phyloP scores from a whole-genome alignment of 768 basidiomycete genomes.

The Clitopilus passeckerianus region DNA sequence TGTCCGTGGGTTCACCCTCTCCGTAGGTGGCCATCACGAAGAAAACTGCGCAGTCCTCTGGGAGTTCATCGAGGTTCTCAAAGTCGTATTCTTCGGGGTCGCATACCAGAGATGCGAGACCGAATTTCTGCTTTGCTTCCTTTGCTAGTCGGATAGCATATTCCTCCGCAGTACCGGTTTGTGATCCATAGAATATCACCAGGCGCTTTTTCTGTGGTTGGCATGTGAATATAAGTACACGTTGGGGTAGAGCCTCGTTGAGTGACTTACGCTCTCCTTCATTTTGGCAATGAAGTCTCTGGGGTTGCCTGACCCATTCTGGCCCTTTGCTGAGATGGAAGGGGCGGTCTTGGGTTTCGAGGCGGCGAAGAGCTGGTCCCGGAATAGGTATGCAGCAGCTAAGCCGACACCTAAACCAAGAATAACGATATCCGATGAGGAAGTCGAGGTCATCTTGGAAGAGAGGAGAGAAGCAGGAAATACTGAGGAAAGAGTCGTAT shows the following conservation, averaged over 20 bases:
- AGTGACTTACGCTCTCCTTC: conserved; percentile 76
- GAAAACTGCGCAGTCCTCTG: conserved; percentile 83
- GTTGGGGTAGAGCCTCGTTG: neutral
- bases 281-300: conserved; percentile 93
- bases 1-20: conserved; percentile 98
- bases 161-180: conserved; percentile 98
- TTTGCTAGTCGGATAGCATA: conserved; percentile 97
- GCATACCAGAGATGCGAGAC: conserved; percentile 91
- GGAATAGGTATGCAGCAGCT: conserved; percentile 78
- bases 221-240: conserved; percentile 2
- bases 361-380: conserved; percentile 70
- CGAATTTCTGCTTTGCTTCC: conserved; percentile 95
- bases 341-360: conserved; percentile 59
- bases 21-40: conserved; percentile 99
- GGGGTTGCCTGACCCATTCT: conserved; percentile 80
- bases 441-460: conserved; percentile 50
- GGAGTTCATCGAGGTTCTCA: conserved; percentile 88
- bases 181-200: conserved; percentile 97
- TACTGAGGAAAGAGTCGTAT: conserved; percentile 34
- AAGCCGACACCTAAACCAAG: conserved; percentile 71
- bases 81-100: conserved; percentile 99
- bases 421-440: conserved; percentile 69
- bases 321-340: conserved; percentile 33
- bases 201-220: conserved; percentile 83
- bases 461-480: conserved; percentile 25